Percentiles rank a stretch among this genome's conserved stretches.
Evolutionary conservation across 1,284 basidiomycete genomes (phyloP).

Genomic region (Cystobasidiaceae sp.): DNA sequence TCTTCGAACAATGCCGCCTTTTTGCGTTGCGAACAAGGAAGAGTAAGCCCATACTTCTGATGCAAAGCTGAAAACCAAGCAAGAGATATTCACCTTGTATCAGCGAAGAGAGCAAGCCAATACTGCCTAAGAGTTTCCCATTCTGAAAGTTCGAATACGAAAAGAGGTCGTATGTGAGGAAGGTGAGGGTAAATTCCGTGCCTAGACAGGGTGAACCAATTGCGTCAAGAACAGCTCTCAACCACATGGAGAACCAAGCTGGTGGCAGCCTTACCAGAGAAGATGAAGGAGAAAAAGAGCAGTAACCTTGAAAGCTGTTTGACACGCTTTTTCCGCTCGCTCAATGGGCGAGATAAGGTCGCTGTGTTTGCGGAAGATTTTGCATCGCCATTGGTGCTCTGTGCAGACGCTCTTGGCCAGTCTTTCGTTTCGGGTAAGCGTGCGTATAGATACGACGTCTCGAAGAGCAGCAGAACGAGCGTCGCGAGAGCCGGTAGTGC

Average conservation of each 20-base stretch:
- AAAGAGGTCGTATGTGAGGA: constrained; percentile 76
- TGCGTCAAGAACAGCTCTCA: not conserved
- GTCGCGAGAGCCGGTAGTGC: constrained; percentile 65
- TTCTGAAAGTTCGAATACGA: constrained; percentile 86
- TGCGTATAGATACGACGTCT: constrained; percentile 38
- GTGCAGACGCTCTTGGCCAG: constrained; percentile 39
- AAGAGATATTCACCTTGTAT: constrained; percentile 54
- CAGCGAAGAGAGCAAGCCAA: constrained; percentile 77
- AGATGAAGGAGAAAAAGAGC: constrained; percentile 74
- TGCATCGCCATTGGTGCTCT: constrained; percentile 32
- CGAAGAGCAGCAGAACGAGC: constrained; percentile 37
- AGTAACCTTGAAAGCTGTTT: constrained; percentile 59
- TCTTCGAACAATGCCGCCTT: constrained; percentile 78
- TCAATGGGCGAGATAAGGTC: not conserved
- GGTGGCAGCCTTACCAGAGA: constrained; percentile 57
- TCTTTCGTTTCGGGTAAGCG: constrained; percentile 44
- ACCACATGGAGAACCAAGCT: not conserved
- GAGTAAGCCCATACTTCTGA: not conserved
- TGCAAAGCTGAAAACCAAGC: not conserved
- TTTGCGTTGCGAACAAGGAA: not conserved
- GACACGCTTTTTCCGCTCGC: constrained; percentile 41
- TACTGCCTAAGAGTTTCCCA: constrained; percentile 70
- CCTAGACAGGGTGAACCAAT: constrained; percentile 43
- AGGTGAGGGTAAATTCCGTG: constrained; percentile 85
- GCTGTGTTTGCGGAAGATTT: not conserved